A percentile compares a stretch with the other conserved stretches of the same genome.
Evolutionary conservation across 495 filamentous ascomycete genomes (phyloP).

Genomic region (Hamigera avellanea): DNA sequence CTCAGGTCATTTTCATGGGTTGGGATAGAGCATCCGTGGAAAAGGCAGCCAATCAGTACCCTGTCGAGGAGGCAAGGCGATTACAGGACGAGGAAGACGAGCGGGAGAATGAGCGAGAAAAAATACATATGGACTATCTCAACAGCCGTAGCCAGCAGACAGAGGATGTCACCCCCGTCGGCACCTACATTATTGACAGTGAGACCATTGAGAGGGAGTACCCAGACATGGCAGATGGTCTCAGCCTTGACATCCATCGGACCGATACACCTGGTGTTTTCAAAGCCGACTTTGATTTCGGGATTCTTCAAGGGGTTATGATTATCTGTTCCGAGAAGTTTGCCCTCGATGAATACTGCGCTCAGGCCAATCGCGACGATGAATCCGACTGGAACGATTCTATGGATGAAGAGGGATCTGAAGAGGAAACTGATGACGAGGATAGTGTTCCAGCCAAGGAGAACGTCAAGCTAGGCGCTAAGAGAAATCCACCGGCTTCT

Average conservation of each 20-base stretch:
- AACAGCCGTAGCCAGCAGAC: not conserved
- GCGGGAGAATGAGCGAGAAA: not conserved
- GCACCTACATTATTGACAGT: not conserved
- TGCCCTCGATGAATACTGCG: not conserved
- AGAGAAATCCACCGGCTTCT: conserved; percentile 5
- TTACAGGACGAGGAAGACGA: not conserved
- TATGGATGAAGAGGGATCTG: not conserved
- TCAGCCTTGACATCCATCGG: not conserved
- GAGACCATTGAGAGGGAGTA: not conserved
- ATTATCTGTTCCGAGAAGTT: not conserved
- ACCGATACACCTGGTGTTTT: not conserved
- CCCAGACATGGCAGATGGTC: not conserved
- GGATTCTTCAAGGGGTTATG: not conserved
- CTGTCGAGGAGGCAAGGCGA: not conserved
- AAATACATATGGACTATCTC: not conserved
- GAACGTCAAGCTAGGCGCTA: conserved; percentile 2
- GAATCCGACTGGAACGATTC: too few species aligned
- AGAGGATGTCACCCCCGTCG: not conserved
- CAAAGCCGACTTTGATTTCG: not conserved
- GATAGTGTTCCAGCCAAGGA: not conserved
- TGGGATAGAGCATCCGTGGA: not conserved
- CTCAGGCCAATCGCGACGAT: not conserved
- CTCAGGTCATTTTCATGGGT: not conserved
- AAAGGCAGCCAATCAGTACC: not conserved
- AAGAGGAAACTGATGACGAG: too few species aligned